Conservation (phyloP, 352 stramenopile genomes). For the Plasmopara muralis region DNA sequence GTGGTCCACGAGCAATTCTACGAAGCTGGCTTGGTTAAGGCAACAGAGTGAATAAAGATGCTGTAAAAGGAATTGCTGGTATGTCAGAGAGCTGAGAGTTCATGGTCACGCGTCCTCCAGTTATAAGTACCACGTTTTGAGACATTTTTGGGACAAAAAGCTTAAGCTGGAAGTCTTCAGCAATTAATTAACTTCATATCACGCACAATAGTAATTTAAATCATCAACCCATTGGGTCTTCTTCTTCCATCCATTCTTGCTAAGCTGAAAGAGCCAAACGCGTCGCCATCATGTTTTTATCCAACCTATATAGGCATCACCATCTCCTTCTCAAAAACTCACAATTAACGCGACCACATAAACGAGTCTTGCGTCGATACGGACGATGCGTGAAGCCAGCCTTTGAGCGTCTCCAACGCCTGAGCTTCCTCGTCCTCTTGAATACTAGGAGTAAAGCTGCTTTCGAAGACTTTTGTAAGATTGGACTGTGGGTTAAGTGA, state of each 20-base stretch:
- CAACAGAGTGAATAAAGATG: too few relatives aligned
- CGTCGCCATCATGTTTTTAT: conserved; percentile 20
- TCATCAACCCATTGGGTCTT: conserved; percentile 19
- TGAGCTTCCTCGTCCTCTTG: conserved; percentile 63
- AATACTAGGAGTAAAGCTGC: conserved; percentile 50
- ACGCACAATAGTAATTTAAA: conserved; percentile 24
- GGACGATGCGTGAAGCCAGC: conserved; percentile 56
- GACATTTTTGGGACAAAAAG: too few relatives aligned
- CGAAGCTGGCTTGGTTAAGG: too few relatives aligned
- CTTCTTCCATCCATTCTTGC: conserved; percentile 18
- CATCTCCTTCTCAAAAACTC: conserved; percentile 4
- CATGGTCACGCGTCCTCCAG: too few relatives aligned
- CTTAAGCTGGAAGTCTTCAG: too few relatives aligned
- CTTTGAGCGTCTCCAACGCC: conserved; percentile 48
- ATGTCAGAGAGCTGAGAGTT: too few relatives aligned
- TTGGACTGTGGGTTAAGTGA: conserved; percentile 47
- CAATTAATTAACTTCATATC: conserved; percentile 8
- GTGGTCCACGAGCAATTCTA: too few relatives aligned
- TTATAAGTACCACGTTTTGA: too few relatives aligned
- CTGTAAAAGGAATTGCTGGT: too few relatives aligned
- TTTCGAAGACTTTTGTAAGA: conserved; percentile 33
- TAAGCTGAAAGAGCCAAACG: not conserved
- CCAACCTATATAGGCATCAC: conserved; percentile 23
- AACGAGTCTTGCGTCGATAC: conserved; percentile 58
- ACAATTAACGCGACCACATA: conserved; percentile 28